Conservation (phyloP, 345 rosid species). For the Isatis tinctoria region DNA sequence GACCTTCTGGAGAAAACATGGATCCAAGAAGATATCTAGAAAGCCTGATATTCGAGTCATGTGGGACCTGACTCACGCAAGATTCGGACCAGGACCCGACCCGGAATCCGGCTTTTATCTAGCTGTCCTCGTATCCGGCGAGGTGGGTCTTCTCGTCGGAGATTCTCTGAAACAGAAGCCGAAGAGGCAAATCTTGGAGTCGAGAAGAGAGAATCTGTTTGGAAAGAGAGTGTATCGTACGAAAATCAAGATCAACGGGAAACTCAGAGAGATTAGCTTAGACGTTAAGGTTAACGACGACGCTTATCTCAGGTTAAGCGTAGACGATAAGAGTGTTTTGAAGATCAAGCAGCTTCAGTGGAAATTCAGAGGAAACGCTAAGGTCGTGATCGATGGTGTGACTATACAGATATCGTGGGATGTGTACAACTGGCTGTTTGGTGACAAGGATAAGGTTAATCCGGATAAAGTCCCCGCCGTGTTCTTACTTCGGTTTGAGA, state of each 20-base stretch:
- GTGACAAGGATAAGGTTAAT: slow-evolving; percentile 15
- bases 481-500: slow-evolving; percentile 76
- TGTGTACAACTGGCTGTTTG: slow-evolving; percentile 77
- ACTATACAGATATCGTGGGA: slow-evolving; percentile 81
- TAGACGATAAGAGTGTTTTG: slow-evolving; percentile 56
- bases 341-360: slow-evolving; percentile 66
- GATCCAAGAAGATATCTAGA: slow-evolving; percentile 49
- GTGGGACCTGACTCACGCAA: slow-evolving; percentile 74
- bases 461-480: slow-evolving; percentile 45
- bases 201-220: slow-evolving; percentile 65
- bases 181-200: slow-evolving; percentile 42
- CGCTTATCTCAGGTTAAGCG: slow-evolving; percentile 38
- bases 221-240: slow-evolving; percentile 62
- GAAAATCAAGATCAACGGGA: slow-evolving; percentile 58
- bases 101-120: slow-evolving; percentile 71
- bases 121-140: slow-evolving; percentile 57
- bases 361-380: slow-evolving; percentile 86
- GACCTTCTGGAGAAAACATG: slow-evolving; percentile 66
- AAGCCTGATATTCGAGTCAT: slow-evolving; percentile 37
- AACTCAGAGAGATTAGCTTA: slow-evolving; percentile 50
- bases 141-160: slow-evolving; percentile 62
- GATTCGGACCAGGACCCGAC: slow-evolving; percentile 70
- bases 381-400: slow-evolving; percentile 64
- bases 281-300: slow-evolving; percentile 46
- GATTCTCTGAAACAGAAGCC: slow-evolving; percentile 47